Percentiles rank a stretch among this genome's conserved stretches.
These are phyloP conservation scores for Prunus armeniaca DNA, from an alignment of 306 rosid species.

Conservation along the genomic window DNA sequence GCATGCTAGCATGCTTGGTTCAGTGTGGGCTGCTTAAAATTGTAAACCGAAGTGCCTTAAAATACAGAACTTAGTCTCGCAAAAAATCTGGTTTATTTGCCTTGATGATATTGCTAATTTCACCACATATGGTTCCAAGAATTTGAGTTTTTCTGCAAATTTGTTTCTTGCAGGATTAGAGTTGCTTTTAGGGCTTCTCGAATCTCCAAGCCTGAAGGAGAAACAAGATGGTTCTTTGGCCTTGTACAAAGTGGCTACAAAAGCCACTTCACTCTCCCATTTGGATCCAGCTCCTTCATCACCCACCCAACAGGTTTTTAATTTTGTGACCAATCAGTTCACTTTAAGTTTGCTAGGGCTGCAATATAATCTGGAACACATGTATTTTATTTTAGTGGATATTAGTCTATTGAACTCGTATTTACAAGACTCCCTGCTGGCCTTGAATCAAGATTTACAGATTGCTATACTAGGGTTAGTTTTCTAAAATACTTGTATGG, in stretches of 20 bases:
- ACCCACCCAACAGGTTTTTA: constrained; percentile 65
- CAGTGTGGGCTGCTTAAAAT: not conserved
- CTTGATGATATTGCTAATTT: not conserved
- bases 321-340: not conserved
- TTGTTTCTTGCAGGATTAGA: constrained; percentile 54
- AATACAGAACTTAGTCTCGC: not conserved
- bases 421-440: not conserved
- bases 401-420: not conserved
- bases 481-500: not conserved
- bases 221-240: constrained; percentile 72
- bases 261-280: constrained; percentile 51
- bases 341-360: constrained; percentile 1
- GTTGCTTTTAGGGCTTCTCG: constrained; percentile 65
- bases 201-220: constrained; percentile 53
- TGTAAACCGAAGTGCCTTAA: not conserved
- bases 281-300: constrained; percentile 71
- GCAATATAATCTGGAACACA: not conserved
- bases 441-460: not conserved
- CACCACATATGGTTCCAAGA: not conserved
- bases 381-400: not conserved
- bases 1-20: not conserved
- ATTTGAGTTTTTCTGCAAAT: not conserved
- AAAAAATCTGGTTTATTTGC: not conserved
- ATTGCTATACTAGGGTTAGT: not conserved
- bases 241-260: constrained; percentile 71